These are phyloP conservation scores for Mycena kentingensis DNA, from an alignment of 768 basidiomycete genomes.

Conservation along the genomic window DNA sequence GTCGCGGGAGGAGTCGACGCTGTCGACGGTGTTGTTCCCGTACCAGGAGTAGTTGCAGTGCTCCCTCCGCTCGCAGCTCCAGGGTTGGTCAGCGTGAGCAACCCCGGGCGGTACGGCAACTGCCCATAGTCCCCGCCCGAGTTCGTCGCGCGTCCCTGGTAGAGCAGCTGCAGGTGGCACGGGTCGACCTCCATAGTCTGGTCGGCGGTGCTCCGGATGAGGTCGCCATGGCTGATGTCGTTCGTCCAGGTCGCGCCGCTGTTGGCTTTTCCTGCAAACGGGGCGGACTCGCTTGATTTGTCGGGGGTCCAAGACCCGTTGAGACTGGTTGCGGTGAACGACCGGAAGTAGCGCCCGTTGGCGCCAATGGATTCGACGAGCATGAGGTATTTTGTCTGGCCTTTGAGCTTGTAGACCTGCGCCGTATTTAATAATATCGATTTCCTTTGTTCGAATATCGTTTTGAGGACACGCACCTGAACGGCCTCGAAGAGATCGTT, in stretches of 20 bases:
- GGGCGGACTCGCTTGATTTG: conserved; percentile 6
- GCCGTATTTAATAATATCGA: too few species aligned
- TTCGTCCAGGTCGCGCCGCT: conserved; percentile 20
- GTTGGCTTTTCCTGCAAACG: conserved; percentile 22
- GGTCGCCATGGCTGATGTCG: conserved; percentile 22
- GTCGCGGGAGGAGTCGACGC: too few species aligned
- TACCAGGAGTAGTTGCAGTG: background rate
- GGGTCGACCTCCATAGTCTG: conserved; percentile 20
- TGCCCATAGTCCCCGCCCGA: conserved; percentile 12
- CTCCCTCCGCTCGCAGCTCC: background rate
- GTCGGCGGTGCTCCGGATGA: conserved; percentile 16
- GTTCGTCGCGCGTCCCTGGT: conserved; percentile 17
- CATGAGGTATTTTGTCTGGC: conserved; percentile 16
- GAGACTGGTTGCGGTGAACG: conserved; percentile 18
- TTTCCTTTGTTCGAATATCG: too few species aligned
- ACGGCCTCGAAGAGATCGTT: conserved; percentile 21
- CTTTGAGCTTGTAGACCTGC: conserved; percentile 15
- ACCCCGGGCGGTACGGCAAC: conserved; percentile 18
- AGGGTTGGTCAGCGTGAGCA: conserved; percentile 12
- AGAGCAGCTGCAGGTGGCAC: conserved; percentile 19
- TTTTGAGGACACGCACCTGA: too few species aligned
- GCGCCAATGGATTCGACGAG: conserved; percentile 20
- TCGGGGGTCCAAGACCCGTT: conserved; percentile 13
- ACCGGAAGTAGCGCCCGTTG: conserved; percentile 23
- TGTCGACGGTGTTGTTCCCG: background rate